These are phyloP conservation scores for Haplographium delicatum DNA, from an alignment of 495 filamentous ascomycete species.

Conservation along the genomic window DNA sequence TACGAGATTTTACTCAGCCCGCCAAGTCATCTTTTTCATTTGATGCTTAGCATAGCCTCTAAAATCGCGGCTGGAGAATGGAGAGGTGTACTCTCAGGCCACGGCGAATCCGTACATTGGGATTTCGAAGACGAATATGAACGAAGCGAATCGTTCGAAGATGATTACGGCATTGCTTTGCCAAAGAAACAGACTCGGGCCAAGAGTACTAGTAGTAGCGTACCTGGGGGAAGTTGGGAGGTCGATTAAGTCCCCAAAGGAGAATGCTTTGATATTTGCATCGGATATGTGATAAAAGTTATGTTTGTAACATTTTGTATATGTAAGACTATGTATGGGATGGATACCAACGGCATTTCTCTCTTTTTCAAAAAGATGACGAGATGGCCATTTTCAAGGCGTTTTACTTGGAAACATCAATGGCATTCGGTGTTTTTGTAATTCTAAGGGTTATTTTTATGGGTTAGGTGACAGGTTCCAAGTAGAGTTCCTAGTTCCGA, in stretches of 20 bases:
- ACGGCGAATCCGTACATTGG: conserved; percentile 38
- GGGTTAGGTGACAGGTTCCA: no score
- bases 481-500: no score
- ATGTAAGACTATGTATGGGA: no score
- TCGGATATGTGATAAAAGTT: neutral
- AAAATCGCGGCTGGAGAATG: conserved; percentile 63
- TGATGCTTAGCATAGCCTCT: conserved; percentile 76
- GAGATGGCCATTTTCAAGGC: no score
- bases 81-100: conserved; percentile 44
- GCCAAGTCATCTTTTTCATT: conserved; percentile 64
- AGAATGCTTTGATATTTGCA: neutral
- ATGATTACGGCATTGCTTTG: conserved; percentile 28
- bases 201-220: conserved; percentile 1
- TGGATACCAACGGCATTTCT: no score
- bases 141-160: conserved; percentile 19
- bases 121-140: conserved; percentile 27
- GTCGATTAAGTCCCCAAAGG: conserved; percentile 22
- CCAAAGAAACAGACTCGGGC: neutral
- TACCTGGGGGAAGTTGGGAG: conserved; percentile 22
- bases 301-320: no score
- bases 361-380: no score
- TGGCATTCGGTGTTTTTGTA: no score
- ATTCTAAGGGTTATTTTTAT: no score
- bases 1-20: conserved; percentile 69
- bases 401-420: no score